phyloP scores from a whole-genome alignment of 164 flowering plant species.

The Magnolia sinica region DNA sequence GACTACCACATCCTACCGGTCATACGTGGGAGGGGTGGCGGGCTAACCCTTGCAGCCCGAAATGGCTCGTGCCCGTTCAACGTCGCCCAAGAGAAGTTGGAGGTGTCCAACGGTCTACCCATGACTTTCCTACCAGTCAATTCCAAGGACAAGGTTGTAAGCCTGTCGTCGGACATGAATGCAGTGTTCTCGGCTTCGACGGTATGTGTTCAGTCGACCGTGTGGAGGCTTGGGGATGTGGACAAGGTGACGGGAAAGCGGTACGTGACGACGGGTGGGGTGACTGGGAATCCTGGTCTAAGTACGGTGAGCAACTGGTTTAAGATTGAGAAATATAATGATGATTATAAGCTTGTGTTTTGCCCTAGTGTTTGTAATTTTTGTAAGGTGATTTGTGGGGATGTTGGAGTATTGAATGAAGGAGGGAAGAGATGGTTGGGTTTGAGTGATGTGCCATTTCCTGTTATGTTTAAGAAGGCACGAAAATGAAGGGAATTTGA shows the following conservation, averaged over 20 bases:
- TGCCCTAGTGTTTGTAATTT: slow-evolving; percentile 33
- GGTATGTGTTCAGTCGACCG: slow-evolving; percentile 24
- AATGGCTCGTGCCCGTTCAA: slow-evolving; percentile 19
- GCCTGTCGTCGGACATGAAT: slow-evolving; percentile 26
- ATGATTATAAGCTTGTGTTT: slow-evolving; percentile 34
- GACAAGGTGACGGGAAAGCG: slow-evolving; percentile 15
- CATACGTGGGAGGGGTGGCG: slow-evolving; percentile 24
- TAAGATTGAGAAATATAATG: slow-evolving; percentile 21
- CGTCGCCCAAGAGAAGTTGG: slow-evolving; percentile 19
- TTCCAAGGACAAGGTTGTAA: slow-evolving; percentile 8
- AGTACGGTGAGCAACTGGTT: slow-evolving; percentile 28
- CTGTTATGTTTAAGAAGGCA: slow-evolving; percentile 30
- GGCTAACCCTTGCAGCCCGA: slow-evolving; percentile 14
- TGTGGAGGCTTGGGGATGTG: slow-evolving; percentile 19
- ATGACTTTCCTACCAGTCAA: slow-evolving; percentile 20
- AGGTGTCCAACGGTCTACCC: slow-evolving; percentile 14
- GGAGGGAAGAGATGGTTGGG: slow-evolving; percentile 35
- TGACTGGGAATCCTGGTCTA: slow-evolving; percentile 30
- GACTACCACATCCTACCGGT: slow-evolving; percentile 32
- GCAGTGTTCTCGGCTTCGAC: slow-evolving; percentile 18
- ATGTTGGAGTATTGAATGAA: slow-evolving; percentile 32
- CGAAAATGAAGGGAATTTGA: background rate
- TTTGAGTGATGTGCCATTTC: slow-evolving; percentile 28
- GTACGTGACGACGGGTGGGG: slow-evolving; percentile 24
- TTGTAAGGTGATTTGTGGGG: slow-evolving; percentile 34